These are phyloP conservation scores for Phytophthora gonapodyides DNA, from an alignment of 352 stramenopile genomes.

Conservation along the genomic window DNA sequence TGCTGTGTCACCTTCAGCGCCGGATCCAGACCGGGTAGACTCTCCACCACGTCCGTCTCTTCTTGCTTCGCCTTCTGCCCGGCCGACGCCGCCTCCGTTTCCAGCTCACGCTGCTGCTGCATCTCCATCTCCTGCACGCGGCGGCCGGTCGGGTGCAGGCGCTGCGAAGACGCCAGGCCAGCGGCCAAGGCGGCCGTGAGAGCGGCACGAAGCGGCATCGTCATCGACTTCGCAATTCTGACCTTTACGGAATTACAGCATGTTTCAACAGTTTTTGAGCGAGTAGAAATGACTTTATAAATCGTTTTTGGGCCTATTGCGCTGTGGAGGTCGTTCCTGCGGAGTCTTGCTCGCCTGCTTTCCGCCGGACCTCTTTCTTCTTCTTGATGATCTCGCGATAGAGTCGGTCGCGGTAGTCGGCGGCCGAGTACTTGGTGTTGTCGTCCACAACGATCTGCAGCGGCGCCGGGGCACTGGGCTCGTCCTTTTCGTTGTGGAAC, in stretches of 20 bases:
- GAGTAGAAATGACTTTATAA: background rate
- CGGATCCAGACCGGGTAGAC: conserved; percentile 59
- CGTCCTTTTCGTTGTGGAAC: conserved; percentile 96
- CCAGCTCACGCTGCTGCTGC: conserved; percentile 16
- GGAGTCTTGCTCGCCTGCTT: conserved; percentile 35
- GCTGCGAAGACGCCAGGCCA: conserved; percentile 30
- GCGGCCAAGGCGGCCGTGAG: conserved; percentile 12
- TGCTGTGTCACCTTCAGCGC: conserved; percentile 65
- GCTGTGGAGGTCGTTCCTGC: conserved; percentile 4
- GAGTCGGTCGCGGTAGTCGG: conserved; percentile 93
- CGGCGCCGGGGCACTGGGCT: conserved; percentile 71
- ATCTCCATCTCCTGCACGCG: conserved; percentile 7
- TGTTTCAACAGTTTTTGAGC: background rate
- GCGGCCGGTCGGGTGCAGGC: conserved; percentile 29
- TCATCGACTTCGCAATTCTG: conserved; percentile 5
- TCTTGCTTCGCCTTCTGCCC: conserved; percentile 15
- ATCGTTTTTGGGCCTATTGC: conserved; percentile 12
- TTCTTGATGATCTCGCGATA: conserved; percentile 95
- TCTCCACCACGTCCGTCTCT: conserved; percentile 46
- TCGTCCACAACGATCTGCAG: conserved; percentile 92
- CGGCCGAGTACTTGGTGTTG: conserved; percentile 94
- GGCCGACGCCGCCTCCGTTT: background rate
- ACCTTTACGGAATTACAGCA: background rate
- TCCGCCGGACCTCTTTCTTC: conserved; percentile 90
- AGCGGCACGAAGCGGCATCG: background rate